Evolutionary conservation across 164 flowering plant genomes (phyloP).

Genomic region (Vitis riparia): DNA sequence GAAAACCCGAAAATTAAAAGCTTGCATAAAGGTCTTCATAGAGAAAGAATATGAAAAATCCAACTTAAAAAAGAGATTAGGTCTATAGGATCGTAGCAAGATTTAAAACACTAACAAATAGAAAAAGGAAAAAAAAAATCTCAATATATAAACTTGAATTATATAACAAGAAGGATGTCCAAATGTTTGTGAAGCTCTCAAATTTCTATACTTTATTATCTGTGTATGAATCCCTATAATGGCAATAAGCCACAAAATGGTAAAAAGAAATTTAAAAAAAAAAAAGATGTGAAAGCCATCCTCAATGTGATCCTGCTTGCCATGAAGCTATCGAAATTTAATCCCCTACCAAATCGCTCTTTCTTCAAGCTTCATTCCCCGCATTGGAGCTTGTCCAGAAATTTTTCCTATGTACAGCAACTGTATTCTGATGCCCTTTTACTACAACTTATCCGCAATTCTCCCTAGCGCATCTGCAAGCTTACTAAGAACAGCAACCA

Average conservation of each 20-base stretch:
- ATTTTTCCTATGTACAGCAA: conserved; percentile 23
- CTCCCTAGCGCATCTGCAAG: conserved; percentile 81
- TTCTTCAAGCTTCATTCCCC: conserved; percentile 2
- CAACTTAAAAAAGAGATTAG: no score
- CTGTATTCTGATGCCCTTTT: conserved; percentile 2
- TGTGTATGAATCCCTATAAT: conserved; percentile 9
- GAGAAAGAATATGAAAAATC: no score
- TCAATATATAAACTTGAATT: conserved; percentile 1
- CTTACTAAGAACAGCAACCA: conserved; percentile 67
- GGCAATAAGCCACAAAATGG: conserved; percentile 7
- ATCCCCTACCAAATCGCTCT: not conserved
- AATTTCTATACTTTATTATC: conserved; percentile 4
- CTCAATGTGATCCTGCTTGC: not conserved
- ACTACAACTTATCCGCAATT: conserved; percentile 79
- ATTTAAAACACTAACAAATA: no score
- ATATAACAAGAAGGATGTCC: not conserved
- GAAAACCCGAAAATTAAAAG: no score
- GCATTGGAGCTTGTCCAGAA: not conserved
- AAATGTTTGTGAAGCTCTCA: not conserved
- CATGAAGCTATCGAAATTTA: conserved; percentile 1
- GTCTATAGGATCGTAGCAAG: no score
- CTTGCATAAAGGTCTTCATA: no score
- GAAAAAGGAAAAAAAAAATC: no score
- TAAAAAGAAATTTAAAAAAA: not conserved
- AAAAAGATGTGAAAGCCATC: not conserved